Evolutionary conservation across 2,329 filamentous ascomycete species (phyloP), one percentile per base, ranked within the genome.

Genomic region (Clarireedia sp.): DNA sequence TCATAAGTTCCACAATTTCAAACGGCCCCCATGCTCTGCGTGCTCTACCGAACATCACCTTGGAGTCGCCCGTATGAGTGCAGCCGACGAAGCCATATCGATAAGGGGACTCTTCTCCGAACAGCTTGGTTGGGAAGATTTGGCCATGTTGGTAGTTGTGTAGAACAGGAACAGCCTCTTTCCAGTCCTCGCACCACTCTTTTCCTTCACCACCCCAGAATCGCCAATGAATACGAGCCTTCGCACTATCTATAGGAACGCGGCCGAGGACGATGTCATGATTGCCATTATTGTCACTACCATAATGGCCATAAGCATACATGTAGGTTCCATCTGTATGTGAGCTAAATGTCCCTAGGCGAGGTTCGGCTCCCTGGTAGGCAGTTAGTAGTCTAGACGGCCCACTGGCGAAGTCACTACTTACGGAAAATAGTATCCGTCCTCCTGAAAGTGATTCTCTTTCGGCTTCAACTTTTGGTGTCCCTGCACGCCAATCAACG

Each of bases 91-190:
- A 63, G 0, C 53, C 56, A 16, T 38, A 54, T 21, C n/a, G 47
- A 45, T 55, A 64, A 49, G 46, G 21, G 1, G 57, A 57, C 9
- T 23, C 19, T 10, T 38, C 33, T 19, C 60, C 61, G 23, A 64
- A 64, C 26, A 63, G 51, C 2, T 58, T 56, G 3, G 59, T 63
- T 16, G 36, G n/a, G 23, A 61, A 60, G 10, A 64, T 57, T 26
- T 60, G 57, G 3, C 63, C 61, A 36, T 63, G 62, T 33, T 59
- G 54, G 40, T 60, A 59, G 23, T 51, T 49, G 16, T 37, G 46
- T 6, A 62, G 54, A 2, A 63, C 41, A 12, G 57, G 43, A n/a
- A 33, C 29, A 14, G 37, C 41, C n/a, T 47, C 33, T 12, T 26
- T 24, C 16, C 60, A 51, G 3, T 57, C 33, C 5, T 38, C 26